Conservation (phyloP, 805 yeast genomes). For the Kuraishia piskuri region DNA sequence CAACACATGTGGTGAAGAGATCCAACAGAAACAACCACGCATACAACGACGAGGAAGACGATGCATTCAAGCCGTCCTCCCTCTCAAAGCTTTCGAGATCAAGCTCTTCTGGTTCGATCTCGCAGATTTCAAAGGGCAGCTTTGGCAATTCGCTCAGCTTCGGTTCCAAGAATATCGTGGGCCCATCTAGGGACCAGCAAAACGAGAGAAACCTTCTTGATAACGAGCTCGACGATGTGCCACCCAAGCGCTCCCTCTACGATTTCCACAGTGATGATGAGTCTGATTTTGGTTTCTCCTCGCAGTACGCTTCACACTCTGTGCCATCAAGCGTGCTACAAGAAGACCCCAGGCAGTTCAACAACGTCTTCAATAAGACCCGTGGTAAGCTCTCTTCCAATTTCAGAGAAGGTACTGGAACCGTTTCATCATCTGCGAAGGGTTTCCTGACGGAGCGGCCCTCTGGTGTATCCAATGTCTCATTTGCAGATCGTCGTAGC, state of each 20-base stretch:
- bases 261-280: conserved; percentile 37
- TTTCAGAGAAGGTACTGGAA: conserved; percentile 10
- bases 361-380: conserved; percentile 34
- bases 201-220: not conserved
- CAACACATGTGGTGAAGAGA: conserved; percentile 3
- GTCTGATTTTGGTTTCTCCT: conserved; percentile 25
- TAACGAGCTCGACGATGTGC: conserved; percentile 30
- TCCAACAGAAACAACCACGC: not conserved
- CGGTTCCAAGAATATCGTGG: not conserved
- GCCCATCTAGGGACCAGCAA: not conserved
- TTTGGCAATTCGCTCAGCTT: not conserved
- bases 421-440: conserved; percentile 4
- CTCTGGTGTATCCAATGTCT: not conserved
- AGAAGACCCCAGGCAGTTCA: conserved; percentile 36
- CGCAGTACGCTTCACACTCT: conserved; percentile 18
- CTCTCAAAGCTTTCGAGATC: not conserved
- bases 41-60: conserved; percentile 1
- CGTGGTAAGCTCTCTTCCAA: conserved; percentile 3
- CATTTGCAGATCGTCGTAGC: not conserved
- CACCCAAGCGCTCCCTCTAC: conserved; percentile 41
- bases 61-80: not conserved
- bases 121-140: not conserved
- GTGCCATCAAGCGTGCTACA: conserved; percentile 14
- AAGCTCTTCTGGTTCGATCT: not conserved
- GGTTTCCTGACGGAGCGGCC: not conserved